These are phyloP conservation scores for Suillus plorans DNA, from an alignment of 768 basidiomycete species.

Conservation along the genomic window DNA sequence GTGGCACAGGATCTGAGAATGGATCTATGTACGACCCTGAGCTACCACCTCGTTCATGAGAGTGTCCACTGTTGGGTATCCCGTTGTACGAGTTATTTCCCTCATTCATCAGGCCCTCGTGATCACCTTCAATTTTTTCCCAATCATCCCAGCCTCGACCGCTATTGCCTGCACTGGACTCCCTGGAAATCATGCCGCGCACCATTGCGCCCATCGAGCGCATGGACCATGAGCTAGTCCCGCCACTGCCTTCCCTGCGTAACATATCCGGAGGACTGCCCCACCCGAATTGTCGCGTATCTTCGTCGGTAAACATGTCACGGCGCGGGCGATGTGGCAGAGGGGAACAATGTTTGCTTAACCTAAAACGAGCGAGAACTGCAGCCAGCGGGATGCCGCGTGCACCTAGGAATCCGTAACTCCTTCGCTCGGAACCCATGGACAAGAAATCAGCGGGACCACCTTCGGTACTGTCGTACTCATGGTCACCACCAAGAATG, in stretches of 20 bases:
- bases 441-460: constrained; percentile 6
- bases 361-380: constrained; percentile 24
- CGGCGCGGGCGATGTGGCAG: constrained; percentile 37
- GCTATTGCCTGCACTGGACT: constrained; percentile 24
- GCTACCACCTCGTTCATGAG: constrained; percentile 16
- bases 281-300: constrained; percentile 49
- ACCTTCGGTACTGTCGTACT: constrained; percentile 10
- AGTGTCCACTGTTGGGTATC: constrained; percentile 6
- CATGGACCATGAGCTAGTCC: constrained; percentile 54
- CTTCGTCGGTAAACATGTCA: constrained; percentile 82
- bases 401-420: constrained; percentile 2
- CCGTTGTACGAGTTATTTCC: constrained; percentile 8
- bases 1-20: constrained; percentile 31
- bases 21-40: constrained; percentile 47
- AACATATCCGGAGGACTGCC: constrained; percentile 12
- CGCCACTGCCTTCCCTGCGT: constrained; percentile 40
- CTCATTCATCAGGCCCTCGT: constrained; percentile 23
- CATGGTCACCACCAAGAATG: constrained; percentile 21
- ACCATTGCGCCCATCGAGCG: constrained; percentile 36
- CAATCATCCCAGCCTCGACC: constrained; percentile 16
- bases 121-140: constrained; percentile 21
- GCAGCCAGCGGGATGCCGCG: constrained; percentile 12
- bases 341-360: constrained; percentile 15
- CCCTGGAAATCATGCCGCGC: constrained; percentile 28
- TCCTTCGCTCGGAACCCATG: background rate